Evolutionary conservation across 768 basidiomycete genomes (phyloP), one percentile per base, ranked within the genome.

Genomic region (Boletus patriciae): DNA sequence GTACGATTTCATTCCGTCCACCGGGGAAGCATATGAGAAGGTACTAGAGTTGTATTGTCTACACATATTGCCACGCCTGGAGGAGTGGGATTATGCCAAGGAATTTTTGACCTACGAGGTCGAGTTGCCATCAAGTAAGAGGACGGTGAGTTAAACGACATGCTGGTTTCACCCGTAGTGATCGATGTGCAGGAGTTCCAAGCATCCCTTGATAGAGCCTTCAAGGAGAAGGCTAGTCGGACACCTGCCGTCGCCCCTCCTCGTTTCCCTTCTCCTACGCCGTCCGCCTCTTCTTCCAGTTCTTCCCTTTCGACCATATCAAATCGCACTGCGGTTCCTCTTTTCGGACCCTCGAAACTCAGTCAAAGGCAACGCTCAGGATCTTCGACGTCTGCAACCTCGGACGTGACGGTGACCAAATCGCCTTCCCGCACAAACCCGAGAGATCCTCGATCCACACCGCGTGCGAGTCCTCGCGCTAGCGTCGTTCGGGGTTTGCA

Each of bases 51-150:
- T 90, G 12, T 94, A 93, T 70, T 85, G 84, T 62, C 74, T 92
- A 16, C 84, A 86, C 55, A 73, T 93, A 36, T 71, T 94, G 36
- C 88, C 91, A 0, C 82, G 82, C 46, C 68, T 93, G 27, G 83
- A 82, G 46, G 85, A 90, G 64, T 93, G 91, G 91, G 84, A 86
- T 19, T 90, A 91, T 63, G 88, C 86, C 16, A 78, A 75, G 50
- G 89, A 90, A 60, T 92, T 92, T 66, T 66, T 94, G 55, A 76
- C 81, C 40, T 88, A 88, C 61, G 91, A 93, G 66, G 75, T 75
- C 25, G 88, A 92, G 64, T 75, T 93, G 27, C 62, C 78, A 18
- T 61, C 67, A 2, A 72, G 76, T 19, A 74, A 70, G 48, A 78
- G 83, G 71, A 75, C 80, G 75, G 91, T 91, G 65, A 51, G 75